phyloP scores from a whole-genome alignment of 2,329 filamentous ascomycete genomes.

The Metarhizium guizhouense region DNA sequence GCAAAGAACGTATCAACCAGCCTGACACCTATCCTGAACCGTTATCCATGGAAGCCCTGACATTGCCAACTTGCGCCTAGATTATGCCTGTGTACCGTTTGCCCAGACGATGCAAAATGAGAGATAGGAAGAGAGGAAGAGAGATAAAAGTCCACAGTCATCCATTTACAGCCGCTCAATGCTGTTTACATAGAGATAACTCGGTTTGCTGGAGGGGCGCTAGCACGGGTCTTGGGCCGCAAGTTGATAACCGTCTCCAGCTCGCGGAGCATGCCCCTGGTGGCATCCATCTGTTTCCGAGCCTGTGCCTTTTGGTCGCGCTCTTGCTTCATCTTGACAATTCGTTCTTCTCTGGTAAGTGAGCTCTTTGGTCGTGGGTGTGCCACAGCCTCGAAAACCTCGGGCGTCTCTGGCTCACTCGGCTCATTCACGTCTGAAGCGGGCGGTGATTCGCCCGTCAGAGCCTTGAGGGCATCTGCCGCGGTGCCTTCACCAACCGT shows the following conservation, averaged over 20 bases:
- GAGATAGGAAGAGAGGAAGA: background rate
- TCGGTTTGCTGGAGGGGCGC: slow-evolving; percentile 18
- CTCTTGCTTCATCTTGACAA: slow-evolving; percentile 82
- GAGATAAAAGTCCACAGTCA: background rate
- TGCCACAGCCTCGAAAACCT: slow-evolving; percentile 88
- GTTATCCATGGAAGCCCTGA: background rate
- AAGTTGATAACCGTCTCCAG: slow-evolving; percentile 77
- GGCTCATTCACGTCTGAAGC: slow-evolving; percentile 43
- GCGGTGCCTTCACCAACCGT: slow-evolving; percentile 46
- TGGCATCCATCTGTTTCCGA: slow-evolving; percentile 70
- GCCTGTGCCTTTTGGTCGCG: slow-evolving; percentile 62
- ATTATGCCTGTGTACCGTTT: background rate
- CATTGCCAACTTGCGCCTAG: background rate
- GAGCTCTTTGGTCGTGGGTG: slow-evolving; percentile 56
- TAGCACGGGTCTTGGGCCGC: slow-evolving; percentile 31
- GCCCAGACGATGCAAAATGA: background rate
- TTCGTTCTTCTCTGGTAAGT: slow-evolving; percentile 77
- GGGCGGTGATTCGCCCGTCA: slow-evolving; percentile 61
- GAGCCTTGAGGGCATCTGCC: slow-evolving; percentile 59
- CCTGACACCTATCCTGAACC: background rate
- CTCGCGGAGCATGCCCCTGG: slow-evolving; percentile 83
- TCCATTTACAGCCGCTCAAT: background rate
- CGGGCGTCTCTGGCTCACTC: slow-evolving; percentile 58
- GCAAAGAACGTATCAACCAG: background rate
- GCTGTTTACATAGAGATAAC: slow-evolving; percentile 33